Evolutionary conservation across 2,329 filamentous ascomycete genomes (phyloP), one percentile per base, ranked within the genome.

Genomic region (Cucurbitaria berberidis): DNA sequence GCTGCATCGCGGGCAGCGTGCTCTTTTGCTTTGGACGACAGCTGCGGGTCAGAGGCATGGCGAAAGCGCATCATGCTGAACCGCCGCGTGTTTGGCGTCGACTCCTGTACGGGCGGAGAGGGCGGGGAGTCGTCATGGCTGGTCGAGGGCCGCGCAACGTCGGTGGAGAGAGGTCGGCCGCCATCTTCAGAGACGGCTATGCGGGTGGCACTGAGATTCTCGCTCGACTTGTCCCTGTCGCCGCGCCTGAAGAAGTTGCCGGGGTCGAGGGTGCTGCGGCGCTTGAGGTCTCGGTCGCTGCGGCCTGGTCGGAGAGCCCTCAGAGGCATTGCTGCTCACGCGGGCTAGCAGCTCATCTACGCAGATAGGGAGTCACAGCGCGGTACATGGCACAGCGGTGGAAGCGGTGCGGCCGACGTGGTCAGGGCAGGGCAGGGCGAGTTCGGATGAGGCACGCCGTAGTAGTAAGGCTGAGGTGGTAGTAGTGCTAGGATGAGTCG

Each of bases 41-140:
- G 78, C 74, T 97, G 92, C 45, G 92, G 89, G 77, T 98, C 93
- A 8, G 93, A 97, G 57, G 91, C 93, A 83, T 96, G 93, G 68
- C 92, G 89, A 74, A 95, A 92, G 69, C 89, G 88, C 77, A 96
- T 80, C 75, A 96, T 75, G 67, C 82, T 86, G 73, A 88, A 86
- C 51, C 84, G 79, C 62, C 82, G 77, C 53, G 76, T 76, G 60
- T 68, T 74, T 51, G 75, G 70, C 41, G 71, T 69, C 61, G 69
- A 65, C 36, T 73, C 64, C 53, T 74, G 72, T 29, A 71, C 52
- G 35, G 67, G 66, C 41, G 73, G 67, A 48, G 73, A 68, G 39
- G 73, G 63, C 32, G 55, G 66, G 47, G 62, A 57, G 45, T 64
- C 57, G 55, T 59, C 51, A 46, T 52, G 24, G 54, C 44, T 42